Base-by-base conservation (phyloP, 352 stramenopile genomes). In the Plasmopara muralis region DNA sequence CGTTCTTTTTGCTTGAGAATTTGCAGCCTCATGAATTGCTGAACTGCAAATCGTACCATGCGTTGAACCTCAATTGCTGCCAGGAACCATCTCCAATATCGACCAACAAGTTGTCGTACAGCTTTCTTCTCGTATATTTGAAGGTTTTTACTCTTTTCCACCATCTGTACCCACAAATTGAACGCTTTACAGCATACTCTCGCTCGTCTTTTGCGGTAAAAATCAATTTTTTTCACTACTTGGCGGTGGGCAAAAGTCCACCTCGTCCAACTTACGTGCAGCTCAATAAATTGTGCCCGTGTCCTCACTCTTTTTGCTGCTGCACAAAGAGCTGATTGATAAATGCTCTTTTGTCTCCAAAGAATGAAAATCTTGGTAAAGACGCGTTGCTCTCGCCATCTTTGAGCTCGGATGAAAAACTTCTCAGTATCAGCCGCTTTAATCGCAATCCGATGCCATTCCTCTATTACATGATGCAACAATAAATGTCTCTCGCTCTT, bases 21-120 rank as follows among this genome's bases (percentile, higher is more conserved):
- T 41, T 48, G 35, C 5, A 9, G 43, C 13, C 42, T 1, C 33
- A 42, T 30, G 13, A 68, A 62, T 0, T 31, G 5, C 9, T 59
- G 39, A 12, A 65, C n/a, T 5, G 47, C 35, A 2, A 28, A 33
- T 44, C 50, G 38, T 33, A 58, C 43, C 16, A 28, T 41, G 9
- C 33, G 51, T 41, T 57, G 48, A 12, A 38, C 44, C 20, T 52
- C 37, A 6, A 69, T 45, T 20, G 38, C 55, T 30, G 56, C 34
- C 10, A 29, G 38, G 5, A 65, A 41, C 37, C 38, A 55, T 29
- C 56, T 39, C 61, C 61, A 69, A 20, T 53, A 55, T 29, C 51
- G 47, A 31, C 47, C 43, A 50, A 69, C 50, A 31, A 59, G 28
- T 9, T 53, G 57, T 4, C 2, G 33, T 5, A 10, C 10, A 6